Evolutionary conservation across 352 stramenopile species (phyloP).

Genomic region (Ophiocytium majus): DNA sequence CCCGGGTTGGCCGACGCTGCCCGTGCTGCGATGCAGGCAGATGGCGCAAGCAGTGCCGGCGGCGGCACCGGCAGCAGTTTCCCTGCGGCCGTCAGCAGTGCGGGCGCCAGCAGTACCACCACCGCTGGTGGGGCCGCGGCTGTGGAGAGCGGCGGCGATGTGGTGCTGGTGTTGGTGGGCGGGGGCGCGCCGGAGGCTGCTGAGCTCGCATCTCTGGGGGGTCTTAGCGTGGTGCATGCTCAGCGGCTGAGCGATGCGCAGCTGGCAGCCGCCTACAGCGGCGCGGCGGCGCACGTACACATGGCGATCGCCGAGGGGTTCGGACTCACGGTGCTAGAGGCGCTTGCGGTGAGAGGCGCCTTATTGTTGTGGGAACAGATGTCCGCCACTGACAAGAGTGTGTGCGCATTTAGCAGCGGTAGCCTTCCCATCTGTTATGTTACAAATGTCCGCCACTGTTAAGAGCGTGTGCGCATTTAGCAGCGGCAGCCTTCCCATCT

Average conservation of each 20-base stretch:
- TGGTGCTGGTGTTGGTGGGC: constrained; percentile 45
- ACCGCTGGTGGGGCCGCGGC: background rate
- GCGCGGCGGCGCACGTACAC: constrained; percentile 50
- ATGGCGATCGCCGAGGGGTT: constrained; percentile 58
- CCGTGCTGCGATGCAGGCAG: too few species aligned
- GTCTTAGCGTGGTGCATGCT: constrained; percentile 14
- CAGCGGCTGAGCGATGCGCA: constrained; percentile 24
- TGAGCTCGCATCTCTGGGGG: constrained; percentile 36
- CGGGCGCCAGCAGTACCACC: background rate
- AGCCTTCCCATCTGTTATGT: too few species aligned
- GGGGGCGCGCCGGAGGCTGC: constrained; percentile 28
- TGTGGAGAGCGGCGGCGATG: background rate
- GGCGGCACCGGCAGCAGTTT: background rate
- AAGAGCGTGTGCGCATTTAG: too few species aligned
- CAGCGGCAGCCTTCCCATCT: too few species aligned
- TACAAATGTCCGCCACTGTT: too few species aligned
- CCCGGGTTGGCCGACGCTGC: too few species aligned
- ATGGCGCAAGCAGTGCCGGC: background rate
- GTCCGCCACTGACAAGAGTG: too few species aligned
- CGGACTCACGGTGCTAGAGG: constrained; percentile 58
- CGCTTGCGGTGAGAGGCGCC: constrained; percentile 48
- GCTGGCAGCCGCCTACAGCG: constrained; percentile 40
- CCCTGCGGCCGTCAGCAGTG: too few species aligned
- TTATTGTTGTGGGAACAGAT: too few species aligned
- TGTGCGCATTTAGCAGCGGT: too few species aligned